Conservation (phyloP, 2,329 filamentous ascomycete genomes). For the Sporothrix brasiliensis region DNA sequence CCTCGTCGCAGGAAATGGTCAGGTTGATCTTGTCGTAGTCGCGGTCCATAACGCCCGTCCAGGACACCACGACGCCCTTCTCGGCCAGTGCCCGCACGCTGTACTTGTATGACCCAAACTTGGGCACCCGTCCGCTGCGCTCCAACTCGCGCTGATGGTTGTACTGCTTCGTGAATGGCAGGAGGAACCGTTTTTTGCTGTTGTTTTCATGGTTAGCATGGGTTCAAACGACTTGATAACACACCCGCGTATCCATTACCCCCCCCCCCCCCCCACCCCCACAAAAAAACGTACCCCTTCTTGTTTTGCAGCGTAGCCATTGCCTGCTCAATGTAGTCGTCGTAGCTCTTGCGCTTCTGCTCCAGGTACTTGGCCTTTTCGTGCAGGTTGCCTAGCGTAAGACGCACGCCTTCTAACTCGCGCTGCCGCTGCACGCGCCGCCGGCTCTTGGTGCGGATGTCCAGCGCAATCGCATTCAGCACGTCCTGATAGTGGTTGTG, state of each 20-base stretch:
- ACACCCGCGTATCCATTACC: too few species aligned
- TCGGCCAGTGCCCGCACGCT: constrained; percentile 84
- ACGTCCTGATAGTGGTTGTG: constrained; percentile 96
- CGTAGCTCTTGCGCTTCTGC: constrained; percentile 94
- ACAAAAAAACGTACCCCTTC: constrained; percentile 66
- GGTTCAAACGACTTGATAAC: too few species aligned
- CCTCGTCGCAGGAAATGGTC: constrained; percentile 90
- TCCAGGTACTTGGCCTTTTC: constrained; percentile 92
- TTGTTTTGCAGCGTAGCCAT: constrained; percentile 97
- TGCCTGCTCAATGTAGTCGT: constrained; percentile 98
- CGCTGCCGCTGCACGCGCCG: constrained; percentile 87
- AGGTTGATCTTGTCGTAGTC: constrained; percentile 93
- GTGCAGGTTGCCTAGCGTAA: constrained; percentile 74
- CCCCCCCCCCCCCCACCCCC: too few species aligned
- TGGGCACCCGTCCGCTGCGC: constrained; percentile 87
- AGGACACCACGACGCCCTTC: constrained; percentile 92
- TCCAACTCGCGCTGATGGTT: constrained; percentile 97
- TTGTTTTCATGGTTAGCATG: constrained; percentile 19
- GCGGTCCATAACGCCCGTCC: constrained; percentile 77
- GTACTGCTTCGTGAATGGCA: constrained; percentile 98
- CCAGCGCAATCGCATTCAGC: constrained; percentile 93
- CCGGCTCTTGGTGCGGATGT: constrained; percentile 96
- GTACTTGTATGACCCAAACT: constrained; percentile 98
- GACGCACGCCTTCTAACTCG: constrained; percentile 80
- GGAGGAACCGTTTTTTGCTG: constrained; percentile 85